These are phyloP conservation scores for Cairneyella variabilis DNA, from an alignment of 495 filamentous ascomycete species.

Conservation along the genomic window DNA sequence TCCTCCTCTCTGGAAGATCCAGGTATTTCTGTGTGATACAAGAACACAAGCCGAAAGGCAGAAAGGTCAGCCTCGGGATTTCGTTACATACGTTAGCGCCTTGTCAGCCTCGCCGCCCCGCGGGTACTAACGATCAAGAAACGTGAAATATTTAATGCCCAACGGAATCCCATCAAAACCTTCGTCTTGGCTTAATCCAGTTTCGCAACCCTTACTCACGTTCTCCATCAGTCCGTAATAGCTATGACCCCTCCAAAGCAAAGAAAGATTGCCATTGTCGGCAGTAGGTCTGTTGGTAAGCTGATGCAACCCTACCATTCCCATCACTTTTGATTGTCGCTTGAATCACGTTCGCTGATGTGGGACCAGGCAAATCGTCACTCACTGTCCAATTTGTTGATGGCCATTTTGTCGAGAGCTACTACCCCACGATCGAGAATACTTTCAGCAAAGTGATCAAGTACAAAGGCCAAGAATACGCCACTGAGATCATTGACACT, in stretches of 20 bases:
- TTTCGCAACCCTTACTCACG: too few relatives aligned
- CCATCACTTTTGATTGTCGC: not conserved
- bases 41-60: too few relatives aligned
- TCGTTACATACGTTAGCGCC: too few relatives aligned
- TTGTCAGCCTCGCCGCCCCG: too few relatives aligned
- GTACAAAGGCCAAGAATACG: conserved; percentile 86
- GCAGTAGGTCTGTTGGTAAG: conserved; percentile 94
- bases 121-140: too few relatives aligned
- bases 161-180: too few relatives aligned
- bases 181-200: too few relatives aligned
- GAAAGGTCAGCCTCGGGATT: too few relatives aligned
- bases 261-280: conserved; percentile 96
- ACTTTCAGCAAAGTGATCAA: conserved; percentile 95
- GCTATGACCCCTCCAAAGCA: conserved; percentile 66
- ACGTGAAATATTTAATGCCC: too few relatives aligned
- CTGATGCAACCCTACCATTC: not conserved
- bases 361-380: conserved; percentile 81
- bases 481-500: conserved; percentile 97
- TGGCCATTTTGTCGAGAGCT: conserved; percentile 96
- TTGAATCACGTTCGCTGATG: not conserved
- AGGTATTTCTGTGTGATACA: too few relatives aligned
- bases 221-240: not conserved
- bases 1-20: too few relatives aligned
- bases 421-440: conserved; percentile 99
- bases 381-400: conserved; percentile 97